phyloP scores from a whole-genome alignment of 257 asterid genomes.

The Solanum megistacrolobum region DNA sequence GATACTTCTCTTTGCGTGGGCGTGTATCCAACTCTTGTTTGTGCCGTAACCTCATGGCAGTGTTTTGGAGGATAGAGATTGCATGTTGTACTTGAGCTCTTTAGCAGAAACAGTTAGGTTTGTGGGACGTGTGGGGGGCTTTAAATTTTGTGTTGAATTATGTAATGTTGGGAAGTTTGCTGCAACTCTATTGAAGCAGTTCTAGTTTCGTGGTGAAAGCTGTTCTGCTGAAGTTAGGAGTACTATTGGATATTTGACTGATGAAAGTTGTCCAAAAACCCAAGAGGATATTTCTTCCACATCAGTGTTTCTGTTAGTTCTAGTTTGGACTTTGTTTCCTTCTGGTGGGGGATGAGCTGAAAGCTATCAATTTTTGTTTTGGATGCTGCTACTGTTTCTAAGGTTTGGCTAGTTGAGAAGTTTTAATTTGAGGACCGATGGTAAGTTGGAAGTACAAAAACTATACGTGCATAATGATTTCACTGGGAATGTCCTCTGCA shows the following conservation, averaged over 20 bases:
- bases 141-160: neutral
- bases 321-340: neutral
- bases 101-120: neutral
- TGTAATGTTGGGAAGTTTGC: neutral
- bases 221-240: neutral
- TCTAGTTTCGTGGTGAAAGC: neutral
- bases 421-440: neutral
- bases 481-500: neutral
- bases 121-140: neutral
- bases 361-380: neutral
- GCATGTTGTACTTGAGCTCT: neutral
- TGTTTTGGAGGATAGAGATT: neutral
- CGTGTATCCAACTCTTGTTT: neutral
- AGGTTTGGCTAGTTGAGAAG: conserved; percentile 7
- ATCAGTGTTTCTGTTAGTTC: neutral
- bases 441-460: neutral
- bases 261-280: neutral
- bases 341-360: neutral
- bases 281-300: neutral
- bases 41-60: neutral
- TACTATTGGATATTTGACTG: neutral
- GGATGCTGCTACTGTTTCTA: neutral
- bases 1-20: neutral
- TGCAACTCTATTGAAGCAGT: neutral
- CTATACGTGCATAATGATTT: neutral